Conservation (phyloP, 2,329 filamentous ascomycete genomes). For the Microdochium bolleyi region DNA sequence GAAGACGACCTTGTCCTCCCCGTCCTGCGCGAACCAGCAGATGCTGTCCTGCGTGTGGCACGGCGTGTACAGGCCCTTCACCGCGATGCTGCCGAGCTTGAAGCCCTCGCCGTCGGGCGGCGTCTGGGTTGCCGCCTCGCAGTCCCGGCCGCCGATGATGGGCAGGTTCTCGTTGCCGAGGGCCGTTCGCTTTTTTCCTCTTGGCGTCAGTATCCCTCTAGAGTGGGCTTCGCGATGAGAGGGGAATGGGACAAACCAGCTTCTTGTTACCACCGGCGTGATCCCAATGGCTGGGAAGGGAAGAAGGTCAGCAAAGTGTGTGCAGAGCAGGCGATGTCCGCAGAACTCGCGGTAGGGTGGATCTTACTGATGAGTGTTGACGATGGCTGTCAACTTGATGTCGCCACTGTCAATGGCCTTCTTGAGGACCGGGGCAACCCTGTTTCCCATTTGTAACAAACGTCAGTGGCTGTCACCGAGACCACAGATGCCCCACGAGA, state of each 20-base stretch:
- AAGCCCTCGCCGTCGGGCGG: conserved; percentile 71
- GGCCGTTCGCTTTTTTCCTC: conserved; percentile 12
- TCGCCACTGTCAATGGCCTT: conserved; percentile 61
- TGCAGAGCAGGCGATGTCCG: no score
- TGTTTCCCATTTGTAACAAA: conserved; percentile 14
- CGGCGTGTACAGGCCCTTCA: conserved; percentile 87
- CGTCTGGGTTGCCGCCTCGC: conserved; percentile 69
- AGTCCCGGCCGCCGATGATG: conserved; percentile 84
- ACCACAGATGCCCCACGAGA: no score
- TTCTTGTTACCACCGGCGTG: conserved; percentile 88
- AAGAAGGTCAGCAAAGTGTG: not conserved
- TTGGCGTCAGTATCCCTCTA: not conserved
- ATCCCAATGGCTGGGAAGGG: conserved; percentile 74
- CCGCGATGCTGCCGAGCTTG: conserved; percentile 73
- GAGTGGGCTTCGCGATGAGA: no score
- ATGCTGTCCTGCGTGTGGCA: conserved; percentile 99
- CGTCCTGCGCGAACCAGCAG: conserved; percentile 87
- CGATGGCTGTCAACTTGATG: conserved; percentile 80
- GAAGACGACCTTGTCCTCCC: conserved; percentile 69
- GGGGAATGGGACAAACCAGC: conserved; percentile 58
- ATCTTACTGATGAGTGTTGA: conserved; percentile 96
- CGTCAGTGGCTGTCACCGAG: no score
- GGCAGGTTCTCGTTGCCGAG: conserved; percentile 55
- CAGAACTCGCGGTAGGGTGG: no score
- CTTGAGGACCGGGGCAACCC: conserved; percentile 59